phyloP scores from a whole-genome alignment of 306 rosid species.

The Gleditsia sinensis region DNA sequence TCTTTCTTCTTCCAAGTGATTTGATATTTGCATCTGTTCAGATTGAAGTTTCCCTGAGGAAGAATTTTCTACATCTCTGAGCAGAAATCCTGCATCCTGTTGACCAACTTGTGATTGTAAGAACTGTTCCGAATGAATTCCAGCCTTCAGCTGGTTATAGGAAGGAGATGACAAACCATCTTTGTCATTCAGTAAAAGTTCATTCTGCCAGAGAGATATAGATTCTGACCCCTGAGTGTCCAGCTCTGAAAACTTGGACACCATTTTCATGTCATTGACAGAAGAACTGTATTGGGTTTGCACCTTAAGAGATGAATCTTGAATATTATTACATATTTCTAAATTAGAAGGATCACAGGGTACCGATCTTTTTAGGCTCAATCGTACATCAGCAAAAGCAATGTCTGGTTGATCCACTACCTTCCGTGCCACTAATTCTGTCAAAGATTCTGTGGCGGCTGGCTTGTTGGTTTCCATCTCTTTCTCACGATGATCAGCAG shows the following conservation, averaged over 20 bases:
- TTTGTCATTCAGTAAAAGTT: conserved; percentile 33
- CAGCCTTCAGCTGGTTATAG: conserved; percentile 38
- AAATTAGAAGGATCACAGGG: conserved; percentile 34
- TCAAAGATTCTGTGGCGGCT: conserved; percentile 37
- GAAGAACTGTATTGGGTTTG: conserved; percentile 35
- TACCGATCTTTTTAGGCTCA: conserved; percentile 35
- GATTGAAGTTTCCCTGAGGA: conserved; percentile 38
- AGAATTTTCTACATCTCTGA: conserved; percentile 35
- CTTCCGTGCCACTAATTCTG: conserved; percentile 33
- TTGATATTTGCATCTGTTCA: conserved; percentile 38
- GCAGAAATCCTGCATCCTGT: conserved; percentile 30
- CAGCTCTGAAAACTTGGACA: conserved; percentile 39
- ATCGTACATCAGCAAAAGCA: conserved; percentile 39
- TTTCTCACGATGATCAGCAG: conserved; percentile 37
- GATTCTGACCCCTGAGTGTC: conserved; percentile 37
- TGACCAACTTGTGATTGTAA: conserved; percentile 42
- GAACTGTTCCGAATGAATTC: conserved; percentile 28
- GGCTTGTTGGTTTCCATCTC: conserved; percentile 43
- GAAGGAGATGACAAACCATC: conserved; percentile 38
- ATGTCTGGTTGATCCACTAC: conserved; percentile 41
- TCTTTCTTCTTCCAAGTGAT: conserved; percentile 36
- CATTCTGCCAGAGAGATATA: conserved; percentile 35
- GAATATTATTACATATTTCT: conserved; percentile 32
- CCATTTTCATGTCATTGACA: conserved; percentile 39
- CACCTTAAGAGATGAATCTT: conserved; percentile 38